Conservation (phyloP, 2,329 filamentous ascomycete species). For the Neocucurbitaria cava region DNA sequence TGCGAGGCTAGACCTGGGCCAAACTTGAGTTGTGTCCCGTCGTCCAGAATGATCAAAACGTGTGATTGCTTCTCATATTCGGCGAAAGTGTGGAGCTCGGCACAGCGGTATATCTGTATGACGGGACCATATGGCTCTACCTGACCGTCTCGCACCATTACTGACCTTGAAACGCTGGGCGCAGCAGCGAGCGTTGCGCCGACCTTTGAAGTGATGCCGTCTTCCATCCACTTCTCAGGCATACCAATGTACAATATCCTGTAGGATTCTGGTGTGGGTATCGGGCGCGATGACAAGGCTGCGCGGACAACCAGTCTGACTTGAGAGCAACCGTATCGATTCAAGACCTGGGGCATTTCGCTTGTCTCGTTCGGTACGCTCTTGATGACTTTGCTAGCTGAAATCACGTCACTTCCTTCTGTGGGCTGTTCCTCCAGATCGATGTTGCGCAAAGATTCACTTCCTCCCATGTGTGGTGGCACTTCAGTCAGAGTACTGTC, state of each 20-base stretch:
- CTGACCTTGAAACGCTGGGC: constrained; percentile 41
- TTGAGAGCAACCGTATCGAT: constrained; percentile 33
- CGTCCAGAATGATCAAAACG: constrained; percentile 28
- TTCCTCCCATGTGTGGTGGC: constrained; percentile 30
- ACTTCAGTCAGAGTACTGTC: constrained; percentile 42
- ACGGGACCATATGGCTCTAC: constrained; percentile 41
- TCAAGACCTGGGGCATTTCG: constrained; percentile 33
- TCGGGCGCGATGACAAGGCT: constrained; percentile 30
- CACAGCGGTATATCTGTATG: constrained; percentile 39
- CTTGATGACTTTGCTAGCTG: constrained; percentile 30
- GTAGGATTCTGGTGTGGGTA: constrained; percentile 38
- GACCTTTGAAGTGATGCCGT: constrained; percentile 38
- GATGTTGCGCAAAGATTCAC: constrained; percentile 27
- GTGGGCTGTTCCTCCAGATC: constrained; percentile 33
- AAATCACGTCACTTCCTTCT: constrained; percentile 13
- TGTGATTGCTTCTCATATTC: constrained; percentile 12
- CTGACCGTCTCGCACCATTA: constrained; percentile 41
- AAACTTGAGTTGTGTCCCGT: constrained; percentile 33
- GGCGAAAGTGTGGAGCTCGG: constrained; percentile 16
- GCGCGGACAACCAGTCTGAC: constrained; percentile 39
- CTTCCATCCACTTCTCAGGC: constrained; percentile 38
- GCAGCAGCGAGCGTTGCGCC: constrained; percentile 40
- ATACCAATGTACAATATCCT: constrained; percentile 43
- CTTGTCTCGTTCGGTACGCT: constrained; percentile 29
- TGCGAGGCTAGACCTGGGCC: constrained; percentile 10